Conservation (phyloP, 176 grass and related monocot genomes). For the Paspalum notatum region DNA sequence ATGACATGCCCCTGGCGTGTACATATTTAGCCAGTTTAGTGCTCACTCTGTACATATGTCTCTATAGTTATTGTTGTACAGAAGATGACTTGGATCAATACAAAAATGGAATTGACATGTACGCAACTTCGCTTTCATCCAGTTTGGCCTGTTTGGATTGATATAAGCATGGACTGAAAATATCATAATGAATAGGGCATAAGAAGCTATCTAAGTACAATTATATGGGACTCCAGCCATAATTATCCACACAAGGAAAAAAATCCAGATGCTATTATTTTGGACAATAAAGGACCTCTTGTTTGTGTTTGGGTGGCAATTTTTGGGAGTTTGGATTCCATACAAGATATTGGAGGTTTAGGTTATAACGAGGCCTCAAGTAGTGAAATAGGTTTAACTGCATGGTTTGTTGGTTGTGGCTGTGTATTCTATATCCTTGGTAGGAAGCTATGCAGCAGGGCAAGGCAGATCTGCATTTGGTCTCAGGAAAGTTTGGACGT, state of each 20-base stretch:
- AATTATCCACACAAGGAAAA: not conserved
- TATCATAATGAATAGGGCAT: not conserved
- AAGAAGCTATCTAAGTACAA: not conserved
- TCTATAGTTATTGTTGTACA: constrained; percentile 39
- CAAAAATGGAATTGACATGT: not conserved
- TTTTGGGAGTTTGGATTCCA: not conserved
- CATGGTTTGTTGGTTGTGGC: not conserved
- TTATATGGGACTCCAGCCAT: not conserved
- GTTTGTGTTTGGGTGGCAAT: not conserved
- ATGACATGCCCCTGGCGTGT: constrained; percentile 13
- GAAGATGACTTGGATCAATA: constrained; percentile 12
- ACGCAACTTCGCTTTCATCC: not conserved
- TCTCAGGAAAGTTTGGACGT: no score
- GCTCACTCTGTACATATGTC: constrained; percentile 22
- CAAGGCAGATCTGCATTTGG: no score
- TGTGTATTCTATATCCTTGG: not conserved
- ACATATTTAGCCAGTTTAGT: constrained; percentile 38
- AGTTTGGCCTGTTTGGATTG: not conserved
- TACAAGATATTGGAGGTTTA: not conserved
- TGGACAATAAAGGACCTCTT: not conserved
- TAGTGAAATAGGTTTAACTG: not conserved
- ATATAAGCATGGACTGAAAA: not conserved
- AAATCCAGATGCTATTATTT: not conserved
- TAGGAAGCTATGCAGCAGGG: no score
- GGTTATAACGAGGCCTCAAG: not conserved